Evolutionary conservation across 768 basidiomycete genomes (phyloP), one percentile per base, ranked within the genome.

Genomic region (Boletus vinaceobasis): DNA sequence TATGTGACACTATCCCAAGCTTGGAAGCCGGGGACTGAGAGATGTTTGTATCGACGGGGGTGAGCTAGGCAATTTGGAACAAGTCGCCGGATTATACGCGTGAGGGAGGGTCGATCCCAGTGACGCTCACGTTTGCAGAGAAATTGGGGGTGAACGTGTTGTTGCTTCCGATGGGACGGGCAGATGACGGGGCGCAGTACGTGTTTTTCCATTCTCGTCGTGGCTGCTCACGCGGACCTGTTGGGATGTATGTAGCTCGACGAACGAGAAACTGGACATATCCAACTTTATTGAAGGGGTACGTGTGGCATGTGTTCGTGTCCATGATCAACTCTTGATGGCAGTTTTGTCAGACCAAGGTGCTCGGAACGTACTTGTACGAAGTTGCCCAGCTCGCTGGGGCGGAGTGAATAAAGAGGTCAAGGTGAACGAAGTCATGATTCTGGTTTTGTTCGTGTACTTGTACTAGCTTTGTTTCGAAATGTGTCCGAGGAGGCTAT

Each of bases 41-140:
- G 14, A 7, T 4, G 29, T 13, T 21, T 47, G 33, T 50, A 17
- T 33, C n/a, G 23, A 33, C 37, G 51, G 29, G 21, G 14, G 5
- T 46, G 43, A 37, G 37, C 38, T 39, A 58, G 62, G 67, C 72
- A 7, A 66, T 94, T 9, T 94, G 92, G 73, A 76, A 81, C 43
- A 79, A 79, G 66, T 81, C 83, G 6, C 93, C 93, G 0, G 90
- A 95, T 67, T 75, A 87, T 55, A 93, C 88, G 2, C 83, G 93
- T 39, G 93, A 96, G 69, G 93, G 93, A n/a, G 95, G 95, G 5
- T 92, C 91, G 7, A 95, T 95, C 58, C 94, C 94, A 0, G 90
- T 96, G 31, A 95, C 93, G 5, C 78, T 98, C 53, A 95, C 93
- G 2, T 96, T 98, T 68, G 92, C 94, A 10, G 92, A 97, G 66